Base-by-base conservation (phyloP, 768 basidiomycete species). In the Lyophyllum atratum region DNA sequence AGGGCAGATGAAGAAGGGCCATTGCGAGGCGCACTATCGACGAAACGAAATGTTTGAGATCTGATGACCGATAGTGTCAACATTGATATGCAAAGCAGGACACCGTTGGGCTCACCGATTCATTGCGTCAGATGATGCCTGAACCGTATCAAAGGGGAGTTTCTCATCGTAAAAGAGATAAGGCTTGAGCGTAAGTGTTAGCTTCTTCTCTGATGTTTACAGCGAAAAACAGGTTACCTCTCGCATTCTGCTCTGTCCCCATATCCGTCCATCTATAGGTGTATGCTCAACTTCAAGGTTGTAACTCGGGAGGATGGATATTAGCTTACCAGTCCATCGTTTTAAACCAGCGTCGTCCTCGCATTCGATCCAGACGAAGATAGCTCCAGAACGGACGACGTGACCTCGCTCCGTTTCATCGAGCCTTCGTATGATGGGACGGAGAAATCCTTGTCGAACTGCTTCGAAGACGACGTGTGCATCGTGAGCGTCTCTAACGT, bases 111-210 rank as follows among this genome's bases (percentile, higher is more conserved):
- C 73, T 61, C 66, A 80, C 80, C 75, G 74, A 58, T 70, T 67
- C 52, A 66, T 55, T 49, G 68, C 67, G 60, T 77, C 76, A 57
- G 62, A 73, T 53, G 71, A 64, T 53, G 69, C 69, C 48, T 71
- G 72, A 33, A 69, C 72, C 55, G 76, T 75, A 59, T 82, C 80
- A 45, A 72, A 72, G 28, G 78, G 76, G 52, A 80, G 63, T 64
- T 80, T 84, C 67, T 85, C 85, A 68, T 89, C 86, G 68, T 87
- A 87, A 66, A 87, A 87, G 28, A 87, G 75, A 67, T 85, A 89
- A 1, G 86, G 86, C 83, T 89, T 39, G 37, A 9, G 66, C 22
- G 39, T 50, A 49, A 39, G 17, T 43, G 15, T 42, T 45, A 46
- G 34, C 34, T 25, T 52, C 29, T 19, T 21, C 49, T 44, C 33